Base-by-base conservation (phyloP, 2,329 filamentous ascomycete genomes). In the Sarocladium kiliense region DNA sequence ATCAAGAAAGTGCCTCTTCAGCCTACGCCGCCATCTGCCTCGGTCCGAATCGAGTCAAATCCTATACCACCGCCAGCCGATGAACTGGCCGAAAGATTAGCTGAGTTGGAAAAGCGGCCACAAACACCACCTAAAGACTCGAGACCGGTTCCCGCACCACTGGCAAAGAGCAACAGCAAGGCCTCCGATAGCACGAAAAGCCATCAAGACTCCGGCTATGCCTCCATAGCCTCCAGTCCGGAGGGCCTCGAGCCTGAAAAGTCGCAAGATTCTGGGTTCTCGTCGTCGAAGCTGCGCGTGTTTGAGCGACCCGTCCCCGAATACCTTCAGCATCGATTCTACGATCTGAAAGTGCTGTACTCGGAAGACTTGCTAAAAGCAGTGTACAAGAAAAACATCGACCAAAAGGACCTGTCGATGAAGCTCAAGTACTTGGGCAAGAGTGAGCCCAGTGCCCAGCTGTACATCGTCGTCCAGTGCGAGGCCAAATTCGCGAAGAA, bases 301-400 rank as follows among this genome's bases (percentile, higher is more conserved):
- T 53, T 53, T 23, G 18, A 53, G 12, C 51, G 42, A 36, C 36
- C 36, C 1, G 25, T 56, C 12, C 21, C 55, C 11, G 37, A 45
- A 23, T 19, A 51, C n/a, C 23, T 45, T 4, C 47, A 41, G 23
- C 34, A 53, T 32, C 55, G 55, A 21, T 56, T 53, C 36, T 53
- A 44, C 47, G 55, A 56, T 41, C 49, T 53, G 21, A 56, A 56
- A 37, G 55, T 56, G 16, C 47, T 56, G 10, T 53, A 53, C 41
- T 41, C 53, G 16, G n/a, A 47, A 23, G 30, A 26, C 18, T 27
- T 55, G 14, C 34, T 25, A 7, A 36, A 44, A 11, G 23, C 32
- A n/a, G 37, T 54, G 3, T 42, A 25, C 12, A 54, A 54, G 36
- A 39, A 39, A 23, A 54, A 27, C 16, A 26, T 41, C 21, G 42